A percentile compares a stretch with the other conserved stretches of the same genome.
Conservation (phyloP, 306 rosid genomes). For the Leucaena leucocephala region DNA sequence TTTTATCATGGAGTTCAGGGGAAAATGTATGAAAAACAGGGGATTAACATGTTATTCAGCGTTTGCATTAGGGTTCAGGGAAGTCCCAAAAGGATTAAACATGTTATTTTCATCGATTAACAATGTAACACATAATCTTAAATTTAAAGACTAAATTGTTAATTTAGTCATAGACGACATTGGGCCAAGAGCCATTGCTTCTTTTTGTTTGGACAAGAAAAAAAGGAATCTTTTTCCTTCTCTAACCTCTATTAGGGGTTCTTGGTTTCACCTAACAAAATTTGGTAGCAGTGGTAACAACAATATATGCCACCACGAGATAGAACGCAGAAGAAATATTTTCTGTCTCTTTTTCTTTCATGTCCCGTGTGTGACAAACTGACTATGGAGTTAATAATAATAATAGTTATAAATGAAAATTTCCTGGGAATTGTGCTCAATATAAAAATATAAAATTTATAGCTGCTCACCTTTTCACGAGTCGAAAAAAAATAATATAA, state of each 20-base stretch:
- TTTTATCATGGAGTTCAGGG: constrained; percentile 9
- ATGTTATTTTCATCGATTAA: not conserved
- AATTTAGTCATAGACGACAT: not conserved
- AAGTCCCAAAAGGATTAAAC: not conserved
- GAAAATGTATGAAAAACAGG: not conserved
- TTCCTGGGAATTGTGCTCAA: not conserved
- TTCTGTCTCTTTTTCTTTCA: not conserved
- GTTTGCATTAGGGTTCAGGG: constrained; percentile 12
- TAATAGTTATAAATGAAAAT: constrained; percentile 19
- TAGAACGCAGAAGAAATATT: constrained; percentile 6
- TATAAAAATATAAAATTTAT: not conserved
- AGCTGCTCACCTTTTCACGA: not conserved
- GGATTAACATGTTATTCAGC: not conserved
- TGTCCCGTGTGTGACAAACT: constrained; percentile 4
- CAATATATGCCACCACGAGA: not conserved
- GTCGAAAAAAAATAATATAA: not conserved
- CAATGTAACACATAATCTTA: not conserved
- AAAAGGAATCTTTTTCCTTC: not conserved
- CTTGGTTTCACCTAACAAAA: not conserved
- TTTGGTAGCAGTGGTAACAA: not conserved
- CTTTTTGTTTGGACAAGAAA: no score
- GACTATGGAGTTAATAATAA: constrained; percentile 8
- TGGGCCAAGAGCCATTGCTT: not conserved
- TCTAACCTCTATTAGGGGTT: not conserved
- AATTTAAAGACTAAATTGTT: not conserved